phyloP scores from a whole-genome alignment of 306 rosid species.

The Biancaea sappan region DNA sequence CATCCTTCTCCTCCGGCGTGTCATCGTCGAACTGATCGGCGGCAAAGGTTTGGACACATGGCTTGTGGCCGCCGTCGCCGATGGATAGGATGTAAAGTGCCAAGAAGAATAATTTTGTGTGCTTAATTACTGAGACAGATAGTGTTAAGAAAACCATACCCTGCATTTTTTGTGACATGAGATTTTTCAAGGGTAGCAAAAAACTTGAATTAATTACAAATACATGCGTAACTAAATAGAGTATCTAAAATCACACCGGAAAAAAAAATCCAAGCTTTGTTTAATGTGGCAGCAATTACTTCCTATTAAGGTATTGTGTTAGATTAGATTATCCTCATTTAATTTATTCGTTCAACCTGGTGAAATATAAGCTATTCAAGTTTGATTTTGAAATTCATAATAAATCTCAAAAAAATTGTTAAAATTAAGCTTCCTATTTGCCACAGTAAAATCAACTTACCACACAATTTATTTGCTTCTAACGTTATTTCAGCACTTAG shows the following conservation, averaged over 20 bases:
- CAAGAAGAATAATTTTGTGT: conserved; percentile 41
- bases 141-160: conserved; percentile 58
- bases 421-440: too few relatives aligned
- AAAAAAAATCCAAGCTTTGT: too few relatives aligned
- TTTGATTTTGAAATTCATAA: too few relatives aligned
- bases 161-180: conserved; percentile 33
- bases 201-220: neutral
- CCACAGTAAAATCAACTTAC: too few relatives aligned
- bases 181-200: neutral
- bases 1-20: conserved; percentile 51
- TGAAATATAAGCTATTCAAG: too few relatives aligned
- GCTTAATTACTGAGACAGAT: conserved; percentile 49
- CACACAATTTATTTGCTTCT: too few relatives aligned
- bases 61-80: conserved; percentile 81
- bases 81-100: conserved; percentile 61
- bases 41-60: conserved; percentile 82
- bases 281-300: too few relatives aligned
- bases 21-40: conserved; percentile 82
- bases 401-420: too few relatives aligned
- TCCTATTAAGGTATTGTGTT: neutral
- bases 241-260: neutral
- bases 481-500: too few relatives aligned
- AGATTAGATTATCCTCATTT: too few relatives aligned
- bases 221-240: too few relatives aligned
- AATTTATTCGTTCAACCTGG: too few relatives aligned